A percentile compares a stretch with the other conserved stretches of the same genome.
phyloP scores from a whole-genome alignment of 176 grass and related monocot species.

The Juncus inflexus region DNA sequence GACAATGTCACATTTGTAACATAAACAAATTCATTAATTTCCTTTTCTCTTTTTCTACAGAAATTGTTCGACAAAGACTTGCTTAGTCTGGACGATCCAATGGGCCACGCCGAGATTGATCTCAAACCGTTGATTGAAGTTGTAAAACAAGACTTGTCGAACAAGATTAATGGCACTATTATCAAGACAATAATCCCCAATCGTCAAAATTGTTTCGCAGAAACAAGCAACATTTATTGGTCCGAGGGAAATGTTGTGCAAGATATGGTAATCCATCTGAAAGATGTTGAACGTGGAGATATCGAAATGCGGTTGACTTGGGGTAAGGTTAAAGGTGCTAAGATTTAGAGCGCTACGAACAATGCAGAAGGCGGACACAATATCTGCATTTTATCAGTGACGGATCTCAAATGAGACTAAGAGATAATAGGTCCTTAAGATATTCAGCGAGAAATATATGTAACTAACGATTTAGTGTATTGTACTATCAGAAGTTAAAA shows the following conservation, averaged over 20 bases:
- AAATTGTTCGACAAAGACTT: constrained; percentile 65
- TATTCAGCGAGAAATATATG: no score
- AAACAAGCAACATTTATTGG: constrained; percentile 46
- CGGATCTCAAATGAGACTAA: no score
- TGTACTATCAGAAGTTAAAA: no score
- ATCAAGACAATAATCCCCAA: constrained; percentile 40
- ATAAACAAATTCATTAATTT: no score
- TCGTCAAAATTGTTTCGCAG: constrained; percentile 40
- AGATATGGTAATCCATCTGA: constrained; percentile 42
- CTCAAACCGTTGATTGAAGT: constrained; percentile 43
- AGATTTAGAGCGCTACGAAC: no score
- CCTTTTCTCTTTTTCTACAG: constrained; percentile 17
- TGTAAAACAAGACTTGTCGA: constrained; percentile 34
- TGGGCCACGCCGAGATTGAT: constrained; percentile 66
- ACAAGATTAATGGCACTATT: constrained; percentile 33
- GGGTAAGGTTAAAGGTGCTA: constrained; percentile 28
- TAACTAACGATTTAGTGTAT: no score
- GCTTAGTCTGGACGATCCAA: constrained; percentile 48
- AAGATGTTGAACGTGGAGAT: constrained; percentile 34
- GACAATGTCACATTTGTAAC: no score
- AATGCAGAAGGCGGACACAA: no score
- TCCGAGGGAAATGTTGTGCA: constrained; percentile 42
- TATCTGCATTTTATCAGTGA: no score
- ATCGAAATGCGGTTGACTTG: constrained; percentile 48
- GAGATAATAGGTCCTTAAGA: no score